phyloP scores from a whole-genome alignment of 768 basidiomycete species.

The Asterophora parasitica region DNA sequence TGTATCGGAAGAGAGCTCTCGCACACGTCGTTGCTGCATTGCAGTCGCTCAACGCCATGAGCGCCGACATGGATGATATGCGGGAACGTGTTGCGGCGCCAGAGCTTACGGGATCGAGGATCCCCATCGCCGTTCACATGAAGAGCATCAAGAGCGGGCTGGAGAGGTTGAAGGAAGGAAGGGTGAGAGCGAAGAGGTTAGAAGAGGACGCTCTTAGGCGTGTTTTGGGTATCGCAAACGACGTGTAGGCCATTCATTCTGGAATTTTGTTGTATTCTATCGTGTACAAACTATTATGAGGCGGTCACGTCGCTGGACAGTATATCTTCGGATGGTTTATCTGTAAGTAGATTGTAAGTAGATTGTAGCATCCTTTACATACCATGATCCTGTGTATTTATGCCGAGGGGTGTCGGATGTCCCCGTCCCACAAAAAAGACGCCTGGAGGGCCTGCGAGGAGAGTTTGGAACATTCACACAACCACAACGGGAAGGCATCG shows the following conservation, averaged over 20 bases:
- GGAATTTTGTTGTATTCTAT: not conserved
- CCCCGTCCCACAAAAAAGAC: no score
- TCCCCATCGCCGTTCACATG: conserved; percentile 74
- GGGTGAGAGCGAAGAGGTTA: conserved; percentile 43
- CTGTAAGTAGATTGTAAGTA: not conserved
- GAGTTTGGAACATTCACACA: no score
- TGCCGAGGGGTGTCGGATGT: no score
- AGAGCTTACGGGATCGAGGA: conserved; percentile 49
- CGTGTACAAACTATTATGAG: conserved; percentile 4
- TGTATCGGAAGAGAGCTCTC: conserved; percentile 56
- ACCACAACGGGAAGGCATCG: no score
- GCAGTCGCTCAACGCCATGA: conserved; percentile 57
- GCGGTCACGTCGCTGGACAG: no score
- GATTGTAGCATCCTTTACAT: not conserved
- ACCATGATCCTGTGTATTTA: not conserved
- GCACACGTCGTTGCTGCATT: conserved; percentile 64
- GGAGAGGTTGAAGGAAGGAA: conserved; percentile 55
- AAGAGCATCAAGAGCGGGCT: conserved; percentile 63
- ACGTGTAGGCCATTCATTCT: not conserved
- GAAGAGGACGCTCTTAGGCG: conserved; percentile 38
- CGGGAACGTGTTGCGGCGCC: conserved; percentile 69
- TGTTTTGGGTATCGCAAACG: conserved; percentile 20
- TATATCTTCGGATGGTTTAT: not conserved
- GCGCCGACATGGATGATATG: conserved; percentile 72
- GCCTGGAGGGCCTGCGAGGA: no score